These are phyloP conservation scores for Larix kaempferi DNA, from an alignment of 75 land plant genomes.

Conservation along the genomic window DNA sequence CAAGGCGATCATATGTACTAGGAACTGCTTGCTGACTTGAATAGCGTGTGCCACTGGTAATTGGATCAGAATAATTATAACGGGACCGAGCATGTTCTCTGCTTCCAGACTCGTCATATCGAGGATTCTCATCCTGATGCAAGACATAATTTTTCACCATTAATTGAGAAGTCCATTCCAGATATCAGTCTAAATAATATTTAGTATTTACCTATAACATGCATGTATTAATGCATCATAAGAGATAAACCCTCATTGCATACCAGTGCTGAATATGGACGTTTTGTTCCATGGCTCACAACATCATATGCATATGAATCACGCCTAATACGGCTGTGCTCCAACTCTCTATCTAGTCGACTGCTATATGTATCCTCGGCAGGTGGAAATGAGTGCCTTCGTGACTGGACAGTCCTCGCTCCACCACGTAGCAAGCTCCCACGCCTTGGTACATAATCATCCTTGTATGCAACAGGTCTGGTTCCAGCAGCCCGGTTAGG, in stretches of 20 bases:
- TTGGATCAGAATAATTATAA: constrained; percentile 26
- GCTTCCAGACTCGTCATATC: constrained; percentile 24
- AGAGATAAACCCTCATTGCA: neutral
- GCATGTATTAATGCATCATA: neutral
- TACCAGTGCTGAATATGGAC: constrained; percentile 32
- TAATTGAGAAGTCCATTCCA: neutral
- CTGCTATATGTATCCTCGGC: constrained; percentile 9
- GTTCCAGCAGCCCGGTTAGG: constrained; percentile 7
- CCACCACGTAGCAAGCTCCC: constrained; percentile 18
- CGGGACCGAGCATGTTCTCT: constrained; percentile 42
- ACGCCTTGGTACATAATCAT: constrained; percentile 10
- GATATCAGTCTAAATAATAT: neutral
- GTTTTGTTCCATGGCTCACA: constrained; percentile 22
- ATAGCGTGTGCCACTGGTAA: constrained; percentile 19
- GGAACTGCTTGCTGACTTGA: constrained; percentile 15
- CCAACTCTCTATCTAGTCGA: constrained; percentile 16
- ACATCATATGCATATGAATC: constrained; percentile 36
- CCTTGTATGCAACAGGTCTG: constrained; percentile 8
- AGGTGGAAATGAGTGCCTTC: constrained; percentile 30
- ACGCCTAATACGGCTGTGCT: constrained; percentile 12
- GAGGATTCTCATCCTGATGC: constrained; percentile 28
- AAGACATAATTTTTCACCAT: neutral
- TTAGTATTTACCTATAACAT: neutral
- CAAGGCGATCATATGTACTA: constrained; percentile 2
- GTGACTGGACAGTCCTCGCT: constrained; percentile 11